A percentile compares a stretch with the other conserved stretches of the same genome.
phyloP scores from a whole-genome alignment of 805 yeast genomes.

The Saccharomycopsis fibuligera region DNA sequence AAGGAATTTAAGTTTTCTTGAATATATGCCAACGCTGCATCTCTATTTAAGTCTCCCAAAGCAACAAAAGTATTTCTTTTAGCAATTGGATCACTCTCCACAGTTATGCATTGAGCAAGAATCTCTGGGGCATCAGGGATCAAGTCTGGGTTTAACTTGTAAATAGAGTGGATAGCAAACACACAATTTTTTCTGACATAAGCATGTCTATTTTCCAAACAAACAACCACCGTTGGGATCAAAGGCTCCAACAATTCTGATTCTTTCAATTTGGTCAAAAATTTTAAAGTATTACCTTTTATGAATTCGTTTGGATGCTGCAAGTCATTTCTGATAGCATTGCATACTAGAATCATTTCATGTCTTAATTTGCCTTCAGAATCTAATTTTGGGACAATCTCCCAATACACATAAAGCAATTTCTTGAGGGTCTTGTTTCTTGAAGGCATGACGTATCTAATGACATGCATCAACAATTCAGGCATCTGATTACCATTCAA shows the following conservation, averaged over 20 bases:
- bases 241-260: slow-evolving; percentile 92
- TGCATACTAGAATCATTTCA: slow-evolving; percentile 97
- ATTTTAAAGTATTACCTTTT: slow-evolving; percentile 91
- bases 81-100: slow-evolving; percentile 90
- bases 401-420: slow-evolving; percentile 94
- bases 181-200: slow-evolving; percentile 97
- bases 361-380: slow-evolving; percentile 87
- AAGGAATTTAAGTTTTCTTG: slow-evolving; percentile 60
- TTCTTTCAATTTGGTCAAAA: slow-evolving; percentile 83
- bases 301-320: slow-evolving; percentile 98
- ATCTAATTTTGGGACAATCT: slow-evolving; percentile 89
- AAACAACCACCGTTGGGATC: slow-evolving; percentile 85
- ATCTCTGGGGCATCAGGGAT: slow-evolving; percentile 95
- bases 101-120: slow-evolving; percentile 60
- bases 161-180: slow-evolving; percentile 80
- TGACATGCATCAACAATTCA: slow-evolving; percentile 90
- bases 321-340: slow-evolving; percentile 93
- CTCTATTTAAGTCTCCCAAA: slow-evolving; percentile 75
- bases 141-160: slow-evolving; percentile 75
- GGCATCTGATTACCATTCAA: slow-evolving; percentile 92
- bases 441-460: slow-evolving; percentile 96
- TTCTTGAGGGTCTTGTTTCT: slow-evolving; percentile 86
- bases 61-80: slow-evolving; percentile 93
- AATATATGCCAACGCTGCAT: slow-evolving; percentile 74
- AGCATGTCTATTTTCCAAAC: slow-evolving; percentile 94